Evolutionary conservation across 257 asterid species (phyloP), one percentile per base, ranked within the genome.

Genomic region (Solanum piurae): DNA sequence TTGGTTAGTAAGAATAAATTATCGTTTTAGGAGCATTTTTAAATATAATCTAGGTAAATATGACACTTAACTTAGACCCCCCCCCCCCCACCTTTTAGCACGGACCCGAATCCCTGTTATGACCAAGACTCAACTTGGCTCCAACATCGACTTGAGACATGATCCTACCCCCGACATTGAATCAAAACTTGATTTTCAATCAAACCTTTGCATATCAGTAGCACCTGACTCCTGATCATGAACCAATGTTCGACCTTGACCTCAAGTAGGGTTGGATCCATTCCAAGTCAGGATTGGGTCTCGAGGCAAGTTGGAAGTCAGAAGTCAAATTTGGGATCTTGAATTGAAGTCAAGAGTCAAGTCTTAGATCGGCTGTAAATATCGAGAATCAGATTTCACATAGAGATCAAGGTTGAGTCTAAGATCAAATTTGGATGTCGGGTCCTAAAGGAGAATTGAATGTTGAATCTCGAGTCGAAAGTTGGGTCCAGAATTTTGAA

Each of bases 371-470:
- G 4, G 18, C 3, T 13, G 1, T 25, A 6, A 2, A 66, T 3
- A 12, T 0, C 0, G 9, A 5, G 2, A n/a, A 12, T 1, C 1
- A 23, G 3, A 23, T 62, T 23, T n/a, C 8, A 25, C 12, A 11
- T 66, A 3, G 33, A 66, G 73, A 5, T 66, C 9, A 29, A 66
- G 73, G 9, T 66, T 2, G 73, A 66, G 34, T 66, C 9, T 20
- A 64, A n/a, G 7, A 64, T 64, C 16, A n/a, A 1, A n/a, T 25
- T 64, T 64, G 31, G 3, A n/a, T 58, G 12, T 58, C 5, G 5
- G 27, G 4, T 7, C 12, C 5, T 21, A 3, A 0, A 21, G 1
- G 12, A 58, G 27, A 21, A 58, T 58, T 58, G 27, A 21, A 58
- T 21, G 2, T 58, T 21, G 6, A 6, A 62, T 62, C 29, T 1